Evolutionary conservation across 805 yeast species (phyloP).

Genomic region (Torulaspora delbrueckii): DNA sequence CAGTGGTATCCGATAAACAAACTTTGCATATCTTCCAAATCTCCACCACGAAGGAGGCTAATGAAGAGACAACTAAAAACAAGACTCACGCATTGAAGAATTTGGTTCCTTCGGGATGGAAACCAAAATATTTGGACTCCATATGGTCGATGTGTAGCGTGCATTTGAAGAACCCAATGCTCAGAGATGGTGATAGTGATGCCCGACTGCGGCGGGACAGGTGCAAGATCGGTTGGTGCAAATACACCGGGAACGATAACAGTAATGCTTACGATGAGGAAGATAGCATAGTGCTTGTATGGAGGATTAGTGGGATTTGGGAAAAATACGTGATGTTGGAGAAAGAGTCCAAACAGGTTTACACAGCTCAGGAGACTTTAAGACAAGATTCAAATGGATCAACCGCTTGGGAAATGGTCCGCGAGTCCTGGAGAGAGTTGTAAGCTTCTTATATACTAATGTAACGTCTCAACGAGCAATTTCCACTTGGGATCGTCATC

Average conservation of each 20-base stretch:
- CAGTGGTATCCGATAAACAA: conserved; percentile 82
- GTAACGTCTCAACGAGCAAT: conserved; percentile 22
- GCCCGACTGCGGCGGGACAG: conserved; percentile 24
- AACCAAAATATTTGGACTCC: conserved; percentile 71
- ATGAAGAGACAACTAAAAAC: conserved; percentile 23
- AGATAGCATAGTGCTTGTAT: conserved; percentile 64
- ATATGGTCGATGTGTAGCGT: conserved; percentile 85
- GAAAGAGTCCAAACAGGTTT: conserved; percentile 30
- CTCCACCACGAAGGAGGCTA: conserved; percentile 26
- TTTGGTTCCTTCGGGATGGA: conserved; percentile 47
- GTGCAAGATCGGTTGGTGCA: conserved; percentile 33
- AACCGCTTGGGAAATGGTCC: conserved; percentile 50
- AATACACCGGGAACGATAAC: conserved; percentile 6
- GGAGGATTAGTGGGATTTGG: conserved; percentile 75
- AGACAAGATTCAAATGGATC: conserved; percentile 14
- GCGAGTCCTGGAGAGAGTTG: conserved; percentile 63
- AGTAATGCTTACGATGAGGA: conserved; percentile 41
- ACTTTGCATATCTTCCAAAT: conserved; percentile 82
- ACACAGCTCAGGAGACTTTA: conserved; percentile 21
- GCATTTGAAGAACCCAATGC: conserved; percentile 39
- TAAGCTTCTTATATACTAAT: conserved; percentile 22
- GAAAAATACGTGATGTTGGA: conserved; percentile 76
- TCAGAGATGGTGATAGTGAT: conserved; percentile 24
- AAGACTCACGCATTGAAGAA: conserved; percentile 63
- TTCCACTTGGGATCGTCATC: conserved; percentile 17